Evolutionary conservation across 495 filamentous ascomycete species (phyloP).

Genomic region (Aspergillus leporis): DNA sequence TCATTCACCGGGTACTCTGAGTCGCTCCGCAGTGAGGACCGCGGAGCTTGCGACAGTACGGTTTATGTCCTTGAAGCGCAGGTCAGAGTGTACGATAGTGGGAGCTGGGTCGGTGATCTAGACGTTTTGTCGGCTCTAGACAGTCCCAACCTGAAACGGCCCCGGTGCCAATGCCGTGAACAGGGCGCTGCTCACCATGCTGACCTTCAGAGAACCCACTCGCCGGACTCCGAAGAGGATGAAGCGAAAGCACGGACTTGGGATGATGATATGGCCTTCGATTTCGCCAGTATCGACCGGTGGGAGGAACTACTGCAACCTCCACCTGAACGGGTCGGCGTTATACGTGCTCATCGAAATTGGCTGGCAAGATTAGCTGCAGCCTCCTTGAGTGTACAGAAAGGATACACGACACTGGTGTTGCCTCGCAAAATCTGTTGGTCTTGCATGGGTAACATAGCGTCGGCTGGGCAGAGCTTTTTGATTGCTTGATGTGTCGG

Average conservation of each 20-base stretch:
- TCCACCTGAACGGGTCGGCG: not conserved
- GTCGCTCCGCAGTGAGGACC: constrained; percentile 1
- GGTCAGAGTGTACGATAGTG: not conserved
- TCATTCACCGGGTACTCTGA: constrained; percentile 2
- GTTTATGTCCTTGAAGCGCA: constrained; percentile 1
- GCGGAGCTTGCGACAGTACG: not conserved
- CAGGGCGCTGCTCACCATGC: not conserved
- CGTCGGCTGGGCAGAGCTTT: not conserved
- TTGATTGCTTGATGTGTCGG: not conserved
- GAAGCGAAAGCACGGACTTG: not conserved
- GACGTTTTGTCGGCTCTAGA: not conserved
- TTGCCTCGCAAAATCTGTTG: constrained; percentile 1
- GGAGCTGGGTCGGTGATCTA: not conserved
- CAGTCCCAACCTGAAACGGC: not conserved
- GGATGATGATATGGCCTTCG: not conserved
- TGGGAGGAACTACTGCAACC: constrained; percentile 2
- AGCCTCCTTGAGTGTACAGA: not conserved
- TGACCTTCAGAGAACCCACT: not conserved
- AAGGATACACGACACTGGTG: not conserved
- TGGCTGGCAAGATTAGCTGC: not conserved
- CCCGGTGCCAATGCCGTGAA: not conserved
- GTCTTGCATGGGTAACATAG: not conserved
- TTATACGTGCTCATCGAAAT: not conserved
- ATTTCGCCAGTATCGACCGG: constrained; percentile 1
- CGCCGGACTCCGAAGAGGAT: not conserved